phyloP scores from a whole-genome alignment of 176 grass and related monocot species.

The Hordeum marinum region DNA sequence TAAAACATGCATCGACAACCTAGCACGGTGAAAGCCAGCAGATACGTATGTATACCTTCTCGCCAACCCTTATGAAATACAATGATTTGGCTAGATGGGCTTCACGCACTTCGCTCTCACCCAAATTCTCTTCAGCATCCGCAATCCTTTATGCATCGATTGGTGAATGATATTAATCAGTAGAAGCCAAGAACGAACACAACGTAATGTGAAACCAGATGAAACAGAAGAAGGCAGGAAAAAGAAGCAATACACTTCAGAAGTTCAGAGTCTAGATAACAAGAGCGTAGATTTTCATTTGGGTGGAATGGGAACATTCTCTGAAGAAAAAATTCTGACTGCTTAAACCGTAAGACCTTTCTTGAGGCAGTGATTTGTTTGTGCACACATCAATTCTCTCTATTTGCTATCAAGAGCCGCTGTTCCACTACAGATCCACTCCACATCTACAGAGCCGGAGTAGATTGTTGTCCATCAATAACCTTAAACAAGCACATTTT shows the following conservation, averaged over 20 bases:
- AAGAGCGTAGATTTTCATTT: neutral
- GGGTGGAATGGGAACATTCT: neutral
- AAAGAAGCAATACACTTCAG: neutral
- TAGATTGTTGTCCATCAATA: neutral
- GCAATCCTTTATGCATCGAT: constrained; percentile 60
- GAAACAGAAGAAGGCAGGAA: neutral
- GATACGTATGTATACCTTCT: constrained; percentile 51
- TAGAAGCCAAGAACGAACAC: neutral
- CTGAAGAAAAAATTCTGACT: neutral
- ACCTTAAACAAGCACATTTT: neutral
- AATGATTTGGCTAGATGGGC: constrained; percentile 94
- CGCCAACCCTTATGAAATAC: constrained; percentile 76
- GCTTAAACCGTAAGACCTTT: neutral
- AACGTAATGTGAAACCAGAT: constrained; percentile 5
- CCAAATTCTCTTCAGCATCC: constrained; percentile 97
- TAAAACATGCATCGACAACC: neutral
- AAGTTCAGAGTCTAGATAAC: neutral
- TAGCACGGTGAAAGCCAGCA: neutral
- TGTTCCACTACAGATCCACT: neutral
- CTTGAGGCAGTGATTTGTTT: neutral
- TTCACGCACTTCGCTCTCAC: constrained; percentile 99
- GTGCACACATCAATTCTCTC: neutral
- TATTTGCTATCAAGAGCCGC: neutral
- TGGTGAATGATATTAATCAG: neutral
- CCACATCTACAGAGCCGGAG: too few relatives aligned